Percentiles rank a stretch among this genome's conserved stretches.
These are phyloP conservation scores for Neofusicoccum ribis DNA, from an alignment of 2,329 filamentous ascomycete genomes.

Conservation along the genomic window DNA sequence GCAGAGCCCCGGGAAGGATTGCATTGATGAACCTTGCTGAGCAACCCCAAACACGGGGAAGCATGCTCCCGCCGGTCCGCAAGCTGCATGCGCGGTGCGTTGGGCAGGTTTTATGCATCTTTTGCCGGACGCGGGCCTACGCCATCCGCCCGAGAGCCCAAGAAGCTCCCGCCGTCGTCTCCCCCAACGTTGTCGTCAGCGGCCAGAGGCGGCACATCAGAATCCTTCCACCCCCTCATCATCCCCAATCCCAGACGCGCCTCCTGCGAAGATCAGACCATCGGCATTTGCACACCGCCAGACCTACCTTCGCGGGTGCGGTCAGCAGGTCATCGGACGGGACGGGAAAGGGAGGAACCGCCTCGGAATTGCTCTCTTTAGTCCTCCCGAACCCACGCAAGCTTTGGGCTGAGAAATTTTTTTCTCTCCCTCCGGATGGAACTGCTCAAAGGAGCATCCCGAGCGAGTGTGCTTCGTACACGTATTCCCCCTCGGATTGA, in stretches of 20 bases:
- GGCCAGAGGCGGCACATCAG: background rate
- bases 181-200: no score
- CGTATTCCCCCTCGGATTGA: background rate
- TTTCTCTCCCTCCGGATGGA: background rate
- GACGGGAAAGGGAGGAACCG: background rate
- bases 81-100: background rate
- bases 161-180: no score
- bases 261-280: background rate
- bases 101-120: background rate
- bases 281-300: background rate
- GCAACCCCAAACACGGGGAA: slow-evolving; percentile 2
- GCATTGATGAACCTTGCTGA: background rate
- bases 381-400: background rate
- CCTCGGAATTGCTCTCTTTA: background rate
- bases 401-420: background rate
- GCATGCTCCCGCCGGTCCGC: background rate
- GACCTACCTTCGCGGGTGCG: background rate
- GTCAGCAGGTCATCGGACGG: background rate
- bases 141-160: no score
- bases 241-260: background rate
- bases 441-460: background rate
- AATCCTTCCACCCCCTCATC: background rate
- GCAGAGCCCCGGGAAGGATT: background rate
- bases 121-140: background rate
- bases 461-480: background rate